phyloP scores from a whole-genome alignment of 345 rosid species.

The Gossypium arboreum region DNA sequence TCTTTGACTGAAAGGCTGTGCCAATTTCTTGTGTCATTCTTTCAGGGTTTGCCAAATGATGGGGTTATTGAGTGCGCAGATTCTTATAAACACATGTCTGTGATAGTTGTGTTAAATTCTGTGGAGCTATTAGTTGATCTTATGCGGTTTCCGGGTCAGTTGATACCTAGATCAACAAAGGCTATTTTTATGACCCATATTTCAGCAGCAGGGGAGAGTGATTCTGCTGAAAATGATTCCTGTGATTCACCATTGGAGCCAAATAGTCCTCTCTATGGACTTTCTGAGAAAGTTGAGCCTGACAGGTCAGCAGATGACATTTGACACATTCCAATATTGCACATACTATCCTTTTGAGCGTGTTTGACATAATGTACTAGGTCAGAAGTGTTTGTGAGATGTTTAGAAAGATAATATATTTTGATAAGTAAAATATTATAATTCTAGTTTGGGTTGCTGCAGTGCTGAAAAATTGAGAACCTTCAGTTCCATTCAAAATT shows the following conservation, averaged over 20 bases:
- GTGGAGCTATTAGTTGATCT: slow-evolving; percentile 91
- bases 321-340: slow-evolving; percentile 13
- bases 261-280: slow-evolving; percentile 29
- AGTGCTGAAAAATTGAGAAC: slow-evolving; percentile 46
- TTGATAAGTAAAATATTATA: background rate
- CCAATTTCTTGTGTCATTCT: background rate
- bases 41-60: slow-evolving; percentile 91
- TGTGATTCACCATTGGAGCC: slow-evolving; percentile 99
- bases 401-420: background rate
- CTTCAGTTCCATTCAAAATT: slow-evolving; percentile 13
- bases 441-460: background rate
- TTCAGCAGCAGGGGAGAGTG: slow-evolving; percentile 6
- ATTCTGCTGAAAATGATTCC: slow-evolving; percentile 51
- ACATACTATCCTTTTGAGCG: background rate
- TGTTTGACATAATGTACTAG: background rate
- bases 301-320: slow-evolving; percentile 18
- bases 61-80: slow-evolving; percentile 73
- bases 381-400: slow-evolving; percentile 5
- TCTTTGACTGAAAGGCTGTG: slow-evolving; percentile 15
- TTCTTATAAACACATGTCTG: slow-evolving; percentile 85
- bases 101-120: slow-evolving; percentile 78
- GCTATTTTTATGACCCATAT: slow-evolving; percentile 7
- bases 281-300: slow-evolving; percentile 1
- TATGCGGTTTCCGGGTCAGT: slow-evolving; percentile 95
- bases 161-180: slow-evolving; percentile 53